Evolutionary conservation across 371 early-diverging fungal genomes (phyloP), one percentile per base, ranked within the genome.

Genomic region (Haplosporangium sp.): DNA sequence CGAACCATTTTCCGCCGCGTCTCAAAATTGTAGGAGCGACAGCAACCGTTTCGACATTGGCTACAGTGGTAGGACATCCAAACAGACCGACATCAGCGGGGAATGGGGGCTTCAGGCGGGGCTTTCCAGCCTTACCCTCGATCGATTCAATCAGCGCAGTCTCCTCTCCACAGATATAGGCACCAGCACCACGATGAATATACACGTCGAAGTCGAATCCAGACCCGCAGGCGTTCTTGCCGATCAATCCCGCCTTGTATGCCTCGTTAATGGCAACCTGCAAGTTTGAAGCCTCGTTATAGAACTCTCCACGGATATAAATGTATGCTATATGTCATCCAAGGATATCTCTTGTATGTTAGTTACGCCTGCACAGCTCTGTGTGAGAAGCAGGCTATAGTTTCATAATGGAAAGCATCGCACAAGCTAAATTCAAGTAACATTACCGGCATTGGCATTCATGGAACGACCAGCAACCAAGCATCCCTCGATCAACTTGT

Each of bases 121-220:
- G 98, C 90, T 98, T 98, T 47, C 98, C 98, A 77, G 95, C 95
- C 86, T 98, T 98, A 67, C 98, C 98, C 83, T 98, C 98, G 57
- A 98, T 89, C 42, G 95, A 95, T 87, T 98, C 98, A 74, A 98
- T 98, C 79, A 98, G 88, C 62, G 96, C 94, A 21, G 98, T 98
- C 82, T 98, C 98, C 82, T 98, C 98, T 75, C 98, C 98, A 81
- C 98, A 98, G 74, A 98, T 96, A 82, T 98, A 98, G 42, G 98
- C 98, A 75, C 98, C 97, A 51, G 96, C 98, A 64, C 98, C 98
- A 62, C 98, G 96, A 81, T 97, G 98, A 73, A 98, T 90, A 73
- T 94, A 97, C 6, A 98, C 91, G 75, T 98, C 98, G 85, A 98
- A 97, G 69, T 97, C 97, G 80, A 90, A 96, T 20, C 98, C 98